phyloP scores from a whole-genome alignment of 1,284 basidiomycete species.

The Austropuccinia psidii region DNA sequence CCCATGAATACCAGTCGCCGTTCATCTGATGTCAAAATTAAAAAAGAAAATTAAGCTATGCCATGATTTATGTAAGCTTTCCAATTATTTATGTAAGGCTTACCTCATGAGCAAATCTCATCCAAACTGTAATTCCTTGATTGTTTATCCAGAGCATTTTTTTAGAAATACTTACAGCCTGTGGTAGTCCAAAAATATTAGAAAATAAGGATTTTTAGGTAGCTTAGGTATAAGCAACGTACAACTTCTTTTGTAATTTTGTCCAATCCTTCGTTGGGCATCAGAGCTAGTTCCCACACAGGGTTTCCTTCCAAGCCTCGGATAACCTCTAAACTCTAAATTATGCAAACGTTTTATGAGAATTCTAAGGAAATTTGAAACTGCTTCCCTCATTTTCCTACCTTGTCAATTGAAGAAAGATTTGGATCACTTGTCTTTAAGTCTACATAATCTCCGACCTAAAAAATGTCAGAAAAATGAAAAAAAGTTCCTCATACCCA shows the following conservation, averaged over 20 bases:
- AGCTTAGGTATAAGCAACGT: neutral
- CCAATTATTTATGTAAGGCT: neutral
- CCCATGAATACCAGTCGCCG: slow-evolving; percentile 35
- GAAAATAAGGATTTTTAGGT: neutral
- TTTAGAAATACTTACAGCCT: slow-evolving; percentile 21
- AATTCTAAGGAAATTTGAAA: neutral
- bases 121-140: slow-evolving; percentile 24
- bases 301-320: slow-evolving; percentile 19
- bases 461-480: neutral
- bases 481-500: too few species aligned
- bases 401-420: slow-evolving; percentile 14
- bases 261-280: slow-evolving; percentile 27
- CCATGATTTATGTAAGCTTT: neutral
- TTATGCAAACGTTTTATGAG: too few species aligned
- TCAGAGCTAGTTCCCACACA: slow-evolving; percentile 23
- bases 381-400: neutral
- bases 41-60: neutral
- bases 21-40: slow-evolving; percentile 31
- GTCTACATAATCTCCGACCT: slow-evolving; percentile 32
- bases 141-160: slow-evolving; percentile 27
- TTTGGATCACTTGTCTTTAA: neutral
- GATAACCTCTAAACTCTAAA: neutral
- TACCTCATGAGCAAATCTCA: slow-evolving; percentile 36
- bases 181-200: too few species aligned
- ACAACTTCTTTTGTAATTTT: slow-evolving; percentile 23